Evolutionary conservation across 2,329 filamentous ascomycete species (phyloP).

Genomic region (Drechslerella coelobrocha): DNA sequence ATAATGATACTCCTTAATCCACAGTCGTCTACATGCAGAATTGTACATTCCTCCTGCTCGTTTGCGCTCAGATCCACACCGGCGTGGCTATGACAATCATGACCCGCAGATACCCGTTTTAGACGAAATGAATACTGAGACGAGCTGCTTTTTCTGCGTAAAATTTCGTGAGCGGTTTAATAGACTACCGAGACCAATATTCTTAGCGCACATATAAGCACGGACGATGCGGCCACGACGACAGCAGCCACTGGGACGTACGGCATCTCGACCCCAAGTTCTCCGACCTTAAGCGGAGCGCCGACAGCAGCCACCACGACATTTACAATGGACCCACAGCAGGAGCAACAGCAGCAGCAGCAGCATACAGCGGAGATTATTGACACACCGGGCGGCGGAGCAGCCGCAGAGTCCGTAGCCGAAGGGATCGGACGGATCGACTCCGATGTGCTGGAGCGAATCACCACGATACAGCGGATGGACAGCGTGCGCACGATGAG

Average conservation of each 20-base stretch:
- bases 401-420: slow-evolving; percentile 15
- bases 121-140: slow-evolving; percentile 6
- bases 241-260: neutral
- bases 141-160: slow-evolving; percentile 27
- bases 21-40: slow-evolving; percentile 7
- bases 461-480: neutral
- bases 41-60: slow-evolving; percentile 14
- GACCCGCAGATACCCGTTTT: slow-evolving; percentile 15
- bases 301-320: neutral
- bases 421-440: slow-evolving; percentile 27
- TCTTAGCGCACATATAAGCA: slow-evolving; percentile 15
- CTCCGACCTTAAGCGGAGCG: neutral
- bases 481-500: slow-evolving; percentile 1
- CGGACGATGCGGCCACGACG: slow-evolving; percentile 4
- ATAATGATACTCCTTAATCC: slow-evolving; percentile 9
- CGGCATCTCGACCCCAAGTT: neutral
- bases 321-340: neutral
- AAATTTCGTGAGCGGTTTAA: slow-evolving; percentile 13
- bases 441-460: slow-evolving; percentile 26
- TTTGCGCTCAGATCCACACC: slow-evolving; percentile 16
- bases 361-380: neutral
- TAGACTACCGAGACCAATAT: slow-evolving; percentile 15
- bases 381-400: slow-evolving; percentile 16
- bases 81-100: slow-evolving; percentile 32
- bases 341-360: neutral